Conservation (phyloP, 352 stramenopile species). For the Aphanomyces cochlioides region DNA sequence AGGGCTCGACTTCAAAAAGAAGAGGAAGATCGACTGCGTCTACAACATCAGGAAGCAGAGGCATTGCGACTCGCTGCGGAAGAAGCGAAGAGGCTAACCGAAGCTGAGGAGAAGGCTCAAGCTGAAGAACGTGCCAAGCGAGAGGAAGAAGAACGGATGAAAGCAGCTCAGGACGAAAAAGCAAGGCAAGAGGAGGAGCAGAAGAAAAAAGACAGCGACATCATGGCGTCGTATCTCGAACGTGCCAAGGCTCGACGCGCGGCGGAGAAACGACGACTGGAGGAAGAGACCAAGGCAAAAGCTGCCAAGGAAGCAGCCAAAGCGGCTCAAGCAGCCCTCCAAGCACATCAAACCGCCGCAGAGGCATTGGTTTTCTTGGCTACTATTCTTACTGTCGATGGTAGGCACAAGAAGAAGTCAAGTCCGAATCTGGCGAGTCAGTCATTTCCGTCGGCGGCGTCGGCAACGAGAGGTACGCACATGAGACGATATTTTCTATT, state of each 20-base stretch:
- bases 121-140: neutral
- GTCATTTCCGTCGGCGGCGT: conserved; percentile 7
- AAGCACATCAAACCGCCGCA: neutral
- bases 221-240: conserved; percentile 19
- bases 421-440: conserved; percentile 3
- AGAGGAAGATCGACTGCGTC: neutral
- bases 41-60: no score
- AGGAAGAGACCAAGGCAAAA: conserved; percentile 17
- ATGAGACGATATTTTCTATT: neutral
- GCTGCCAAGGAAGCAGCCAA: neutral
- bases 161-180: neutral
- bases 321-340: neutral
- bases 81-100: neutral
- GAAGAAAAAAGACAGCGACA: neutral
- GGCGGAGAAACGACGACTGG: conserved; percentile 4
- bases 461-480: neutral
- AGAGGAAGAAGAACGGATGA: neutral
- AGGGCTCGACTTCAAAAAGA: neutral
- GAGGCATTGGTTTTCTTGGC: neutral
- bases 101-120: neutral
- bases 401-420: neutral
- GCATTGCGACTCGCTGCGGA: no score
- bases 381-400: neutral
- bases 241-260: conserved; percentile 3
- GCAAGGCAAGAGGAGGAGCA: conserved; percentile 5